Base-by-base conservation (phyloP, 140 eudicot species). In the Flaveria floridana region DNA sequence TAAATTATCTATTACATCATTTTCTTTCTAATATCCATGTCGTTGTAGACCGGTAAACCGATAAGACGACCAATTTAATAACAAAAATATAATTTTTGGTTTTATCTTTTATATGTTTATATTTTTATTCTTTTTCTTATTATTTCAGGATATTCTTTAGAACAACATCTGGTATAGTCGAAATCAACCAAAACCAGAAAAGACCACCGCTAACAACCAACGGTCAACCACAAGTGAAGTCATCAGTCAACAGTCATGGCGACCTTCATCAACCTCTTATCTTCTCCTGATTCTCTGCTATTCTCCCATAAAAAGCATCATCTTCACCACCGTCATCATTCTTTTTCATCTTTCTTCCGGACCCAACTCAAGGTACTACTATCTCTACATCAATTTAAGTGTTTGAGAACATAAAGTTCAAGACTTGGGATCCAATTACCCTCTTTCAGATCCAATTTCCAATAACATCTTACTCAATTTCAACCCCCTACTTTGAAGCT, bases 331-430 rank as follows among this genome's bases (percentile, higher is more conserved):
- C 41, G 57, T 19, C 70, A 16, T 77, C 76, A 28, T 76, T 6
- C 79, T 50, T 46, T 44, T 28, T 65, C 76, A 26, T 78, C 74
- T 41, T 73, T 57, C 3, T 74, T 80, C 19, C 18, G 78, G 15
- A 11, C 76, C 70, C 77, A 75, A 59, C 78, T 68, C 75, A 85
- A 87, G 93, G 93, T 85, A 76, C 80, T 61, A 10, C 37, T 37
- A 26, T 34, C 69, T 78, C 73, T 64, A 30, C 65, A 76, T 66
- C 21, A 20, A 75, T 3, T 3, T 20, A 50, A 20, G 56, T 65
- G 74, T 53, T 76, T 52, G 55, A 53, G 57, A 51, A 26, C 46
- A 0, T 65, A 4, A 65, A 20, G 67, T 76, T 65, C 66, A 21
- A 65, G 26, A 37, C 26, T 47, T 42, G 78, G 23, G 78, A 58